These are phyloP conservation scores for Crucihimalaya himalaica DNA, from an alignment of 345 rosid genomes.

Conservation along the genomic window DNA sequence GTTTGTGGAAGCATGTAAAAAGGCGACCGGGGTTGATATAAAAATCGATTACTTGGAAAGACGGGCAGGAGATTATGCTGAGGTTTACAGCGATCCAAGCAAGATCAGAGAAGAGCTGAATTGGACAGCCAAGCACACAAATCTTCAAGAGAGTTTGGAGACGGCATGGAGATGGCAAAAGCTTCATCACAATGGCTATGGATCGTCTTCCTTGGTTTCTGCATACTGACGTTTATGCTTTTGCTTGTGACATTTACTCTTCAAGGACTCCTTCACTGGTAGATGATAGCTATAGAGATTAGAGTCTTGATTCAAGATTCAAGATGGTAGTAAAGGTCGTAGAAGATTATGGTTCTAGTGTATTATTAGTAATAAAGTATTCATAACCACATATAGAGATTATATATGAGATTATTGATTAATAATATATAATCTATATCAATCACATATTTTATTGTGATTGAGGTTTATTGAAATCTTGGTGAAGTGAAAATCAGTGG, in stretches of 20 bases:
- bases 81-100: constrained; percentile 58
- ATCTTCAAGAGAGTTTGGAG: constrained; percentile 51
- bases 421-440: background rate
- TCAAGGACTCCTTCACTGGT: constrained; percentile 3
- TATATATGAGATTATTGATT: background rate
- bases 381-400: background rate
- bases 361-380: background rate
- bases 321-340: constrained; percentile 12
- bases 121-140: constrained; percentile 53
- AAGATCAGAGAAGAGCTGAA: constrained; percentile 53
- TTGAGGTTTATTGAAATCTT: background rate
- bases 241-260: background rate
- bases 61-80: constrained; percentile 61
- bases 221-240: constrained; percentile 22
- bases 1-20: constrained; percentile 63
- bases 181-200: constrained; percentile 50
- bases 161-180: constrained; percentile 65
- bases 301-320: constrained; percentile 13
- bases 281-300: constrained; percentile 20
- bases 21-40: constrained; percentile 54
- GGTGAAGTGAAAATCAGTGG: background rate
- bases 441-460: background rate
- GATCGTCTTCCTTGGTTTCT: constrained; percentile 12
- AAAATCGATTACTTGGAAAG: constrained; percentile 50
- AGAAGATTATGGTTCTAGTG: background rate